phyloP scores from a whole-genome alignment of 139 green algal genomes.

The Diplosphaera chodatii region DNA sequence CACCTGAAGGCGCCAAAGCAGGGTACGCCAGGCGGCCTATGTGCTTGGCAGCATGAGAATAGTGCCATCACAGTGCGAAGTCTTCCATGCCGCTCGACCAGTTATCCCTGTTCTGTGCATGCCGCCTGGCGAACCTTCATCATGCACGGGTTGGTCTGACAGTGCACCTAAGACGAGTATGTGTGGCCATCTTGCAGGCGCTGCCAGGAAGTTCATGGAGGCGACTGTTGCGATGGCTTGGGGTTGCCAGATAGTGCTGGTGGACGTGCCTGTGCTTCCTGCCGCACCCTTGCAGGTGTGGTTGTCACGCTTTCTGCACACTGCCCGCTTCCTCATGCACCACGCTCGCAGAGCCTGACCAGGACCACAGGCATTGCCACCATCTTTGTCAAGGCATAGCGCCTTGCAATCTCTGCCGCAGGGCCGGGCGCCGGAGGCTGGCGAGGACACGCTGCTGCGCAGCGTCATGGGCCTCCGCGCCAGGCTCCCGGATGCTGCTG shows the following conservation, averaged over 20 bases:
- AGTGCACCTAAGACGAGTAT: neutral
- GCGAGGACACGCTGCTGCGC: neutral
- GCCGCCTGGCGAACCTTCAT: too few relatives aligned
- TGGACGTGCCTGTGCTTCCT: slow-evolving; percentile 11
- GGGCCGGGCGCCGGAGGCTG: neutral
- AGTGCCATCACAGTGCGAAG: too few relatives aligned
- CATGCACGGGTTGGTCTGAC: too few relatives aligned
- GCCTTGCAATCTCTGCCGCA: neutral
- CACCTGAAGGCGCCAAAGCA: neutral
- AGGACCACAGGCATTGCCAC: too few relatives aligned
- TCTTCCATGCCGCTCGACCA: too few relatives aligned
- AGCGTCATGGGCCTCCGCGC: neutral
- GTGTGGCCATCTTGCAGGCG: neutral
- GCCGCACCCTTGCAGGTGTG: neutral
- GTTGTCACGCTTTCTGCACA: neutral
- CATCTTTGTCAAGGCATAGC: too few relatives aligned
- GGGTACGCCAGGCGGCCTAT: too few relatives aligned
- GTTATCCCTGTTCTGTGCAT: neutral
- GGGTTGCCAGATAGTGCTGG: slow-evolving; percentile 5
- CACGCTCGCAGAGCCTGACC: too few relatives aligned
- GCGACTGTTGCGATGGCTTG: slow-evolving; percentile 3
- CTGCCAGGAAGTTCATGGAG: neutral
- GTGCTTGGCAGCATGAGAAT: too few relatives aligned
- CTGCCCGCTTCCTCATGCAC: too few relatives aligned
- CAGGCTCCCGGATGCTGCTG: neutral